Conservation (phyloP, 2,329 filamentous ascomycete species). For the Harringtonia lauricola region DNA sequence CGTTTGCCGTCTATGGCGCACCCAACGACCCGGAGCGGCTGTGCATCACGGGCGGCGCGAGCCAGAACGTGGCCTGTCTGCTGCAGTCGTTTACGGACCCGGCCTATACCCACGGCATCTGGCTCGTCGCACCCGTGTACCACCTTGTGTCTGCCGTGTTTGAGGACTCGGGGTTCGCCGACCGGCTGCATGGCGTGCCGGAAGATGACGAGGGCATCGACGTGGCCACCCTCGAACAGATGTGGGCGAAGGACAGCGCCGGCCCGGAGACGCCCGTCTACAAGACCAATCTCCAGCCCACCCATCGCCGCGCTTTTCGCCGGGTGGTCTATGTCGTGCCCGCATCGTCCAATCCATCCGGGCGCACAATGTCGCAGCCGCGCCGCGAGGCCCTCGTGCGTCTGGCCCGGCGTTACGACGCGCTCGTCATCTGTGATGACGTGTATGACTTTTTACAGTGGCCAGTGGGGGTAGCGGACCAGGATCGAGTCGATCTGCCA, state of each 20-base stretch:
- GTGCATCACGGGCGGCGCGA: slow-evolving; percentile 75
- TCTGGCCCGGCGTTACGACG: slow-evolving; percentile 70
- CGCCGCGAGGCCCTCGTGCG: slow-evolving; percentile 58
- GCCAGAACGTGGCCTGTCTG: slow-evolving; percentile 68
- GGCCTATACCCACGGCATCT: slow-evolving; percentile 60
- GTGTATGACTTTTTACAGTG: slow-evolving; percentile 92
- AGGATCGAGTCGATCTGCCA: slow-evolving; percentile 13
- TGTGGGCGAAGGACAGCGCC: slow-evolving; percentile 15
- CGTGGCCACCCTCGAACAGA: slow-evolving; percentile 43
- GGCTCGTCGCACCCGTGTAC: slow-evolving; percentile 75
- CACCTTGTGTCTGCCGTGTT: slow-evolving; percentile 80
- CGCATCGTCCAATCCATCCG: slow-evolving; percentile 81
- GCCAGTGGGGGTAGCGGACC: slow-evolving; percentile 28
- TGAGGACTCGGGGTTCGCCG: slow-evolving; percentile 64
- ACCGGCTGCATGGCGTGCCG: slow-evolving; percentile 55
- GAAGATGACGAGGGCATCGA: slow-evolving; percentile 74
- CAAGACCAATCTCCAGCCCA: slow-evolving; percentile 26
- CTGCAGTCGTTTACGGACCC: slow-evolving; percentile 75
- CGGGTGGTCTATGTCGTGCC: slow-evolving; percentile 85
- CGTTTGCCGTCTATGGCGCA: slow-evolving; percentile 33
- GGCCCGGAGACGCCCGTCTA: not conserved
- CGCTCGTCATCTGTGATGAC: slow-evolving; percentile 78
- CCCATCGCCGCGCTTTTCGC: slow-evolving; percentile 65
- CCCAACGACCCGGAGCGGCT: slow-evolving; percentile 45
- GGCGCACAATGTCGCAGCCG: slow-evolving; percentile 63